These are phyloP conservation scores for Xylariaceae sp. DNA, from an alignment of 2,329 filamentous ascomycete genomes.

Conservation along the genomic window DNA sequence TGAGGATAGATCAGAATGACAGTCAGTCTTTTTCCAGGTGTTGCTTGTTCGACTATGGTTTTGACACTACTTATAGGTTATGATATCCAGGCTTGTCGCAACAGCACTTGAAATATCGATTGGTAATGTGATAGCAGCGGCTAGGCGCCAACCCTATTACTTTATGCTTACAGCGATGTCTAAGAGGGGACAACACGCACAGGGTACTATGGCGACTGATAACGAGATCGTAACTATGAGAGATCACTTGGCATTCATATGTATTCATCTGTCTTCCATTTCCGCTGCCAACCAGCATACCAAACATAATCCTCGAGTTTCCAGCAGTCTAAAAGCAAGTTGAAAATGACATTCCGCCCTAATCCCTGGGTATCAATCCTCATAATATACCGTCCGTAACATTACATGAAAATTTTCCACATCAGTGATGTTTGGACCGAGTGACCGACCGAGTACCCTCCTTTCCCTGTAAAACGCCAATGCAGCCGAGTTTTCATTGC, in stretches of 20 bases:
- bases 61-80: too few species aligned
- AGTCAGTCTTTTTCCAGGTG: too few species aligned
- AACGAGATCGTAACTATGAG: neutral
- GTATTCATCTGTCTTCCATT: neutral
- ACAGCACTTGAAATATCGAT: too few species aligned
- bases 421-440: constrained; percentile 22
- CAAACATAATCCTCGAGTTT: neutral
- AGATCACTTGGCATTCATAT: neutral
- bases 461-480: constrained; percentile 9
- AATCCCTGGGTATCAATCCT: constrained; percentile 23
- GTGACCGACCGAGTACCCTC: neutral
- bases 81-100: too few species aligned
- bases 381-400: constrained; percentile 7
- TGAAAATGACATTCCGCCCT: neutral
- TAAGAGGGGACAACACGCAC: too few species aligned
- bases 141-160: too few species aligned
- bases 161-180: too few species aligned
- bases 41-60: neutral
- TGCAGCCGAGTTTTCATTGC: neutral
- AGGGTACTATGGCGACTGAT: too few species aligned
- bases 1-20: neutral
- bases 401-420: constrained; percentile 9
- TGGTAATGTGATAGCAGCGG: too few species aligned
- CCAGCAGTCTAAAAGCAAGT: neutral
- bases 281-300: neutral